Base-by-base conservation (phyloP, 2,329 filamentous ascomycete species). In the Phialophora expanda region DNA sequence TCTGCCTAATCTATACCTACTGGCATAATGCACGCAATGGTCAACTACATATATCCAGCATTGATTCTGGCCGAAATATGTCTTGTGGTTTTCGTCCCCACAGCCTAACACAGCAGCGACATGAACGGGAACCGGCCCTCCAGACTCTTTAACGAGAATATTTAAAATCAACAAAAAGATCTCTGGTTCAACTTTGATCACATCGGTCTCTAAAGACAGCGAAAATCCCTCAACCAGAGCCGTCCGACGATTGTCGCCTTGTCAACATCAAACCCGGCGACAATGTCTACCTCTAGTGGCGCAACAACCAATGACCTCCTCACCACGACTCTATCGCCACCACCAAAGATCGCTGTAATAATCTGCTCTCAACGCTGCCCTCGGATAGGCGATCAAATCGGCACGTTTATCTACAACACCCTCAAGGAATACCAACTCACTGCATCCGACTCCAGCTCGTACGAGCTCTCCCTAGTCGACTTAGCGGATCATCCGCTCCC, bases 381-480 rank as follows among this genome's bases (percentile, higher is more conserved):
- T 3, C 74, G 78, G n/a, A 74, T 77, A 54, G 75, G 78, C 46
- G 75, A 76, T 9, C 73, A 75, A 44, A 74, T 79, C 56, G 74
- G 75, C 32, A 69, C 70, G 2, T 76, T 76, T 46, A 70, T 79
- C 59, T 66, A 73, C 67, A 70, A 76, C 51, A 72, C 2, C 61
- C 70, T 53, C 69, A 57, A 63, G 24, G 14, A 62, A 30, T 61
- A 61, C 44, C 66, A 68, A 34, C 24, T 3, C 24, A 44, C 32
- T 6, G 56, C 41, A 14, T 56, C 51, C 14, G 9, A 22, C 12
- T 32, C 61, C n/a, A n/a, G 53, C 20, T 34, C 34, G n/a, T 64
- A 64, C 46, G 71, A 46, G 61, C 62, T 78, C 44, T 64, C 72
- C 22, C 70, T 76, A 7, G 68, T 78, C 66, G 76, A 78, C 44